Percentiles rank a stretch among this genome's conserved stretches.
phyloP scores from a whole-genome alignment of 768 basidiomycete genomes.

The Leccinellum albellum region DNA sequence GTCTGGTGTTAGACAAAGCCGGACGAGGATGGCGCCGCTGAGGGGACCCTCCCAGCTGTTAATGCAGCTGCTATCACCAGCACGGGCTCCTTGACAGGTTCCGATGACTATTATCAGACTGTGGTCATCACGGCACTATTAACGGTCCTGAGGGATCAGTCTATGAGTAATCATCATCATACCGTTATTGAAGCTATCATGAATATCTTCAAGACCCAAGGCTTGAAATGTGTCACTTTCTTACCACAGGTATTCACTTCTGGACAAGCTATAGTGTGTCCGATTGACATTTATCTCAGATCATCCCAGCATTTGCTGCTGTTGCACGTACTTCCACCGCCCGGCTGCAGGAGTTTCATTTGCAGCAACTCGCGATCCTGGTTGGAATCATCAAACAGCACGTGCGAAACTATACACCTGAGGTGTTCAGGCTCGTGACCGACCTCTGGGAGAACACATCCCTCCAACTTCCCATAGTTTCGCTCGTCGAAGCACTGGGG shows the following conservation, averaged over 20 bases:
- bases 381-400: conserved; percentile 97
- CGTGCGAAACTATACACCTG: conserved; percentile 85
- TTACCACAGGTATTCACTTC: conserved; percentile 69
- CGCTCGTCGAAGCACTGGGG: conserved; percentile 88
- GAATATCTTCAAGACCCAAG: conserved; percentile 98
- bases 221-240: conserved; percentile 92
- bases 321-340: conserved; percentile 82
- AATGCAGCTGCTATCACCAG: conserved; percentile 69
- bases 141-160: conserved; percentile 83
- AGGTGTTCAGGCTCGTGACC: conserved; percentile 79
- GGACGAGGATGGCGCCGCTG: conserved; percentile 58
- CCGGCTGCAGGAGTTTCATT: conserved; percentile 85
- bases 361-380: conserved; percentile 93
- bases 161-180: conserved; percentile 82
- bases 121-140: conserved; percentile 89
- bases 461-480: conserved; percentile 88
- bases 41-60: conserved; percentile 56
- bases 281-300: conserved; percentile 41
- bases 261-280: background rate
- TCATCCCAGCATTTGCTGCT: conserved; percentile 90
- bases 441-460: conserved; percentile 87
- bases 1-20: conserved; percentile 44
- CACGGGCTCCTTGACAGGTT: conserved; percentile 54
- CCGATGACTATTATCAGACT: conserved; percentile 97
- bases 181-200: conserved; percentile 96